Evolutionary conservation across 164 flowering plant species (phyloP).

Genomic region (Chimonanthus praecox): DNA sequence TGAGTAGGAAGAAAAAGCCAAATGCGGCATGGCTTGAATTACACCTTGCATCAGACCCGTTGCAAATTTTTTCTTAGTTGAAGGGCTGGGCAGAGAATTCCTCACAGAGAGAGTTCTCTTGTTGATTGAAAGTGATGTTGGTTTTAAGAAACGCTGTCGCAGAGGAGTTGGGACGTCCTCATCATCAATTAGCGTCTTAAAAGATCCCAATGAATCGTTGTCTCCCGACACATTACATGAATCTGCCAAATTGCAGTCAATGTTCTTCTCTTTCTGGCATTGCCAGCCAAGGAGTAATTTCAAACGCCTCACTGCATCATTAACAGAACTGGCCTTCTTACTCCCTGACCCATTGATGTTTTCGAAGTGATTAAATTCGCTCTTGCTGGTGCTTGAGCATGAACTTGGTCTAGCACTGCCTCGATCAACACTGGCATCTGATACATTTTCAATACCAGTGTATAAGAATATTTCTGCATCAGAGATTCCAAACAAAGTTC

Average conservation of each 20-base stretch:
- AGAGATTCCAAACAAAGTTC: conserved; percentile 77
- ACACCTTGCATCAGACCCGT: conserved; percentile 65
- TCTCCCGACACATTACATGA: conserved; percentile 22
- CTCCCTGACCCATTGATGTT: conserved; percentile 15
- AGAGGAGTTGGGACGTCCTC: conserved; percentile 62
- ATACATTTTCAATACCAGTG: conserved; percentile 46
- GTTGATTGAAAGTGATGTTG: conserved; percentile 47
- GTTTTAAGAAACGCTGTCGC: conserved; percentile 58
- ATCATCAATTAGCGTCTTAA: conserved; percentile 27
- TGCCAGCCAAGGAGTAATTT: conserved; percentile 70
- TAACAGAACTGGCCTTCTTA: conserved; percentile 32
- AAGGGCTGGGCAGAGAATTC: conserved; percentile 68
- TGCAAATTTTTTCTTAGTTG: conserved; percentile 70
- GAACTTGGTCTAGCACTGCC: conserved; percentile 31
- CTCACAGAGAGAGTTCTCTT: conserved; percentile 66
- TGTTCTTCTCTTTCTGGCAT: conserved; percentile 34
- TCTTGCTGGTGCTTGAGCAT: conserved; percentile 29
- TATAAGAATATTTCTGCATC: conserved; percentile 74
- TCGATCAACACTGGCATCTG: conserved; percentile 24
- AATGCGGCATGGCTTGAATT: conserved; percentile 52
- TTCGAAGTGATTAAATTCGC: conserved; percentile 36
- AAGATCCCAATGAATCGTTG: conserved; percentile 26
- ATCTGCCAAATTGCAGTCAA: conserved; percentile 6
- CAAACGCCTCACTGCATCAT: conserved; percentile 49
- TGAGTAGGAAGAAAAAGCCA: conserved; percentile 22